phyloP scores from a whole-genome alignment of 768 basidiomycete species.

The Lentinula boryana region DNA sequence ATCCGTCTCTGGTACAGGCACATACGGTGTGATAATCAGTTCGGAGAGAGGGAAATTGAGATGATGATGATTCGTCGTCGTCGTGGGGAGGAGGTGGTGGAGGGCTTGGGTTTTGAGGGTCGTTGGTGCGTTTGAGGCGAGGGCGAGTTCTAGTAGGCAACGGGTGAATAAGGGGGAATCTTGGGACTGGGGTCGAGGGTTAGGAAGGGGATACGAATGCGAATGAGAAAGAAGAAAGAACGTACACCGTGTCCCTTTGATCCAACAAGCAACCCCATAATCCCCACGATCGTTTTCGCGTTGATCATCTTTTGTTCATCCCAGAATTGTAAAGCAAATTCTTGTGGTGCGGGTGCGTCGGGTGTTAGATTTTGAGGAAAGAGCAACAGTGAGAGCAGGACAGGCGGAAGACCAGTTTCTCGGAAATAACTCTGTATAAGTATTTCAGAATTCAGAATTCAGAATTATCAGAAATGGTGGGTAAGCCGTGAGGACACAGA shows the following conservation, averaged over 20 bases:
- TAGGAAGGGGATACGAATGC: no score
- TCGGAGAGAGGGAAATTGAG: slow-evolving; percentile 58
- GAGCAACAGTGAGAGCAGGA: slow-evolving; percentile 62
- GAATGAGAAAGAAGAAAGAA: no score
- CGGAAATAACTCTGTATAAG: slow-evolving; percentile 97
- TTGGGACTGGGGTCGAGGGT: no score
- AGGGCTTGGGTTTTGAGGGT: slow-evolving; percentile 67
- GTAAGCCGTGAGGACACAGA: no score
- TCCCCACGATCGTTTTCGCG: slow-evolving; percentile 68
- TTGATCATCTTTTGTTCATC: slow-evolving; percentile 86
- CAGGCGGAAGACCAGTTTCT: slow-evolving; percentile 69
- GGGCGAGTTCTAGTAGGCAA: slow-evolving; percentile 79
- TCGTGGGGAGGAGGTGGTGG: slow-evolving; percentile 39
- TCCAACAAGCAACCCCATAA: slow-evolving; percentile 83
- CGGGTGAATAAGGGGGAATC: slow-evolving; percentile 59
- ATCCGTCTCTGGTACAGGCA: slow-evolving; percentile 74
- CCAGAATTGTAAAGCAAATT: slow-evolving; percentile 96
- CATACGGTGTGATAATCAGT: slow-evolving; percentile 64
- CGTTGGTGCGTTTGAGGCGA: slow-evolving; percentile 93
- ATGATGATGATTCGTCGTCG: no score
- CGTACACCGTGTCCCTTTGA: slow-evolving; percentile 61
- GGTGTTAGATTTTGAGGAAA: slow-evolving; percentile 62
- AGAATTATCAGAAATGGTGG: no score
- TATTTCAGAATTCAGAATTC: no score
- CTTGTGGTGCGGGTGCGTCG: slow-evolving; percentile 64